phyloP scores from a whole-genome alignment of 441 rosid species.

The Francoa sonchifolia region DNA sequence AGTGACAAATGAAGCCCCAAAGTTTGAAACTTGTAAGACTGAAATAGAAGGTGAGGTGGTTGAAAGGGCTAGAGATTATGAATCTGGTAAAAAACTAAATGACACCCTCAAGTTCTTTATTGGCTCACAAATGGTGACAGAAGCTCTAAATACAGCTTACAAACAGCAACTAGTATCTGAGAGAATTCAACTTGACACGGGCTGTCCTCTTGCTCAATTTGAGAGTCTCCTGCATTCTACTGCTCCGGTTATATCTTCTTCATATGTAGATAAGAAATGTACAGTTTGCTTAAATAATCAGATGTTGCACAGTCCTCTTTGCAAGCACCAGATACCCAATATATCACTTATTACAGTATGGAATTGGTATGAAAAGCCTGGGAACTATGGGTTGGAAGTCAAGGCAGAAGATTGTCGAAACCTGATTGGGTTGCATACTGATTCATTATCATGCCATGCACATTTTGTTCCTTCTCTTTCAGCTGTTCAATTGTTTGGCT shows the following conservation, averaged over 20 bases:
- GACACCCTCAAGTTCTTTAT: background rate
- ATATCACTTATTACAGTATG: constrained; percentile 15
- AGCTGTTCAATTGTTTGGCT: constrained; percentile 19
- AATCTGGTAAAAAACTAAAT: constrained; percentile 5
- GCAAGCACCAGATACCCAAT: constrained; percentile 12
- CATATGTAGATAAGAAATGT: constrained; percentile 2
- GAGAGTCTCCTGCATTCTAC: constrained; percentile 16
- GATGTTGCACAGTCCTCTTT: constrained; percentile 2
- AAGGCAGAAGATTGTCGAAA: constrained; percentile 10
- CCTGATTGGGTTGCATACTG: background rate
- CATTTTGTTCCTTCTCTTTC: constrained; percentile 22
- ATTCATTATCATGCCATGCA: constrained; percentile 12
- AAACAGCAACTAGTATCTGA: constrained; percentile 16
- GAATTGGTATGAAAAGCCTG: constrained; percentile 21
- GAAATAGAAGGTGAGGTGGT: constrained; percentile 1
- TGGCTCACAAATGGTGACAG: constrained; percentile 3
- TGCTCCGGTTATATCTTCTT: constrained; percentile 14
- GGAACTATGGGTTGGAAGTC: constrained; percentile 19
- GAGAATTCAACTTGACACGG: constrained; percentile 6
- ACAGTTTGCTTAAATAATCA: constrained; percentile 4
- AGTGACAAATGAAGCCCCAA: constrained; percentile 9
- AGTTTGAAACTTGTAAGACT: background rate
- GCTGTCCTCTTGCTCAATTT: constrained; percentile 16
- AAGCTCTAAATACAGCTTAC: constrained; percentile 12
- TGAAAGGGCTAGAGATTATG: constrained; percentile 2